Evolutionary conservation across 805 yeast genomes (phyloP).

Genomic region (Metschnikowia hibisci): DNA sequence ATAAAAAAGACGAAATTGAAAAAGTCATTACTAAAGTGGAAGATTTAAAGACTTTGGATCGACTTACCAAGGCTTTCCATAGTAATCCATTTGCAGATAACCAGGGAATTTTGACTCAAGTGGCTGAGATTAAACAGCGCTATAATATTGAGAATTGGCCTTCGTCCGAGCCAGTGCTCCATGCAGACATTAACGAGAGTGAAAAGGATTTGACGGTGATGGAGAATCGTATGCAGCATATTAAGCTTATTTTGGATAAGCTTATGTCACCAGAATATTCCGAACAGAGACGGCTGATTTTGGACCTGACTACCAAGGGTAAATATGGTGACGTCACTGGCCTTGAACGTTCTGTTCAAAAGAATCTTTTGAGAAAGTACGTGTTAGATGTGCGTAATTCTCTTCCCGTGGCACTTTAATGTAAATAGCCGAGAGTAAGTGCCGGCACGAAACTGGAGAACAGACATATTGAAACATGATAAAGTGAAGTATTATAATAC

Average conservation of each 20-base stretch:
- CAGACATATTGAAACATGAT: too few species aligned
- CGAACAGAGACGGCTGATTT: slow-evolving; percentile 21
- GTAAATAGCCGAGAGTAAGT: slow-evolving; percentile 5
- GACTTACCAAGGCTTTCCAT: slow-evolving; percentile 24
- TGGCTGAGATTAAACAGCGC: slow-evolving; percentile 34
- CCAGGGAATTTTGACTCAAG: slow-evolving; percentile 25
- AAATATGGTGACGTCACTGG: slow-evolving; percentile 31
- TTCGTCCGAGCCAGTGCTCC: slow-evolving; percentile 35
- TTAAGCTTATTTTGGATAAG: slow-evolving; percentile 39
- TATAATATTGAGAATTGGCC: slow-evolving; percentile 42
- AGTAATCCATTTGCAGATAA: slow-evolving; percentile 23
- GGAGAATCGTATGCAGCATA: slow-evolving; percentile 27
- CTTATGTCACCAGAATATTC: slow-evolving; percentile 29
- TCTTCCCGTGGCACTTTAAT: slow-evolving; percentile 8
- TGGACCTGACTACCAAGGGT: slow-evolving; percentile 20
- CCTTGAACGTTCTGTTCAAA: slow-evolving; percentile 35
- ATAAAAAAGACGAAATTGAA: slow-evolving; percentile 33
- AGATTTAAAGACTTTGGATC: slow-evolving; percentile 36
- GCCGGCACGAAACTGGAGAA: not conserved
- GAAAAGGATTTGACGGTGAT: slow-evolving; percentile 25
- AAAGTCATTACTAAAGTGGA: slow-evolving; percentile 31
- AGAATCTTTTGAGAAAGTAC: slow-evolving; percentile 70
- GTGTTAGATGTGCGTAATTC: slow-evolving; percentile 34
- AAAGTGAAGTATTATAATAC: too few species aligned
- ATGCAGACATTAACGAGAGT: slow-evolving; percentile 27